Evolutionary conservation across 2,329 filamentous ascomycete species (phyloP).

Genomic region (Lachnellula occidentalis): DNA sequence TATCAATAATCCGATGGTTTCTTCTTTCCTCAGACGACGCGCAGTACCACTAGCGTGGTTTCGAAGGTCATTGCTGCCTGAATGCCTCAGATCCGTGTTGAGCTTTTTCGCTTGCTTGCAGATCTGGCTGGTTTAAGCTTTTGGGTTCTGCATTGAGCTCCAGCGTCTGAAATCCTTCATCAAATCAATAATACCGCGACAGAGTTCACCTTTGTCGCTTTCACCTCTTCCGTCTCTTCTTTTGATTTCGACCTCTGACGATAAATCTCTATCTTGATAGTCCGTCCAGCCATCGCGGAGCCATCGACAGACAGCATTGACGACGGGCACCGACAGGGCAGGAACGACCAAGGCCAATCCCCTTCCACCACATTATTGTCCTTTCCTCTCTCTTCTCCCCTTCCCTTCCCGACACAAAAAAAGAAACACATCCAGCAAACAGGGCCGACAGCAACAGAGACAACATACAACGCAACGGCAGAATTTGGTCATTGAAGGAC

Average conservation of each 20-base stretch:
- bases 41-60: not conserved
- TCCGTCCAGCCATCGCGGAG: too few species aligned
- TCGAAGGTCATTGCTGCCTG: not conserved
- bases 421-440: slow-evolving; percentile 24
- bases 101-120: not conserved
- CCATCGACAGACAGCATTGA: not conserved
- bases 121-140: not conserved
- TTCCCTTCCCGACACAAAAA: slow-evolving; percentile 24
- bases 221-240: not conserved
- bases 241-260: not conserved
- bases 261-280: not conserved
- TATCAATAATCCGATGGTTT: not conserved
- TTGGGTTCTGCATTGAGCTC: not conserved
- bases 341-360: not conserved
- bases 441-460: slow-evolving; percentile 4
- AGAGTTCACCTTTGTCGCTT: not conserved
- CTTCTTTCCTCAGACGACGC: not conserved
- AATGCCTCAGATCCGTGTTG: not conserved
- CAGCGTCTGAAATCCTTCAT: not conserved
- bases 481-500: slow-evolving; percentile 23
- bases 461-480: slow-evolving; percentile 10
- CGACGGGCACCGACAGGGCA: not conserved
- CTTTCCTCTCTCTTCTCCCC: not conserved
- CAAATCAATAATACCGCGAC: not conserved
- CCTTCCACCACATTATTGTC: not conserved